These are phyloP conservation scores for Phalaenopsis hybrid DNA, from an alignment of 116 monocot species.

Conservation along the genomic window DNA sequence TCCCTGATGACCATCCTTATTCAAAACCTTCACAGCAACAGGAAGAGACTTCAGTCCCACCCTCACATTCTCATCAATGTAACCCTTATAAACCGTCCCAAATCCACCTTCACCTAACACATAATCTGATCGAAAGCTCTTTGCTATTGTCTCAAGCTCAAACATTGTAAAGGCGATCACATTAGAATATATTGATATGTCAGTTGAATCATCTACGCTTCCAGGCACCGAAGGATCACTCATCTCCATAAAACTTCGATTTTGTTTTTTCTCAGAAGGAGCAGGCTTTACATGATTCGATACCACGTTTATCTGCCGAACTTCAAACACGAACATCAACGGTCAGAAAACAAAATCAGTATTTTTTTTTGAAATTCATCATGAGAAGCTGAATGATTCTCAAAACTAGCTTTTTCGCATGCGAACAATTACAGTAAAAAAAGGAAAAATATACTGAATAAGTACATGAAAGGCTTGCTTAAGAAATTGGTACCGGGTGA, in stretches of 20 bases:
- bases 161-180: slow-evolving; percentile 38
- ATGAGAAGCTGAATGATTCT: background rate
- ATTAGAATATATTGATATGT: slow-evolving; percentile 34
- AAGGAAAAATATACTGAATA: background rate
- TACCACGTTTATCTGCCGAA: slow-evolving; percentile 31
- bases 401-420: background rate
- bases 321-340: slow-evolving; percentile 5
- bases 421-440: background rate
- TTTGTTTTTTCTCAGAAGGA: slow-evolving; percentile 21
- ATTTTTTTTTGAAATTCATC: no score
- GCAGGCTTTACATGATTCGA: slow-evolving; percentile 15
- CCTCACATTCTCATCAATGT: slow-evolving; percentile 59
- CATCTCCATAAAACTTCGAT: slow-evolving; percentile 18
- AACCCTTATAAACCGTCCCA: slow-evolving; percentile 57
- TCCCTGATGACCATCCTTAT: slow-evolving; percentile 57
- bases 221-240: slow-evolving; percentile 20
- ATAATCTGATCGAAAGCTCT: slow-evolving; percentile 52
- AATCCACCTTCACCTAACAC: slow-evolving; percentile 59
- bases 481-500: background rate
- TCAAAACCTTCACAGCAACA: slow-evolving; percentile 51
- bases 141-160: slow-evolving; percentile 46
- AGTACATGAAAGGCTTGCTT: background rate
- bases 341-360: background rate
- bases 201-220: slow-evolving; percentile 27
- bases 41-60: slow-evolving; percentile 54